Evolutionary conservation across 805 yeast genomes (phyloP).

Genomic region (Wickerhamomyces queroliae): DNA sequence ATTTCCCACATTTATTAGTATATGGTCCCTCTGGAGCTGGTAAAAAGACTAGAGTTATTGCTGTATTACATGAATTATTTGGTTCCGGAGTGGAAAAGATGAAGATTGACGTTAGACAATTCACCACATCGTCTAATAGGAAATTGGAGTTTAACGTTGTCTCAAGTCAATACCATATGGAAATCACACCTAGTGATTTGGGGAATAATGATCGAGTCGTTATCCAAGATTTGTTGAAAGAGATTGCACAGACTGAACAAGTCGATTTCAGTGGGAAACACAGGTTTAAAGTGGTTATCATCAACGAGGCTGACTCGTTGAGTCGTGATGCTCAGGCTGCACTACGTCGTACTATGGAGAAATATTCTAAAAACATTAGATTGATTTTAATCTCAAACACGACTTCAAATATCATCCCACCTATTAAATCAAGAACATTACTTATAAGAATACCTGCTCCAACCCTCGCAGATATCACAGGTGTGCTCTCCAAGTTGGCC

Average conservation of each 20-base stretch:
- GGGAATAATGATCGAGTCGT: conserved; percentile 94
- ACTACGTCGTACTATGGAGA: conserved; percentile 92
- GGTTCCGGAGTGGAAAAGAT: conserved; percentile 78
- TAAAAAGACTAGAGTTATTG: conserved; percentile 86
- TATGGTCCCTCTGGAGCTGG: conserved; percentile 98
- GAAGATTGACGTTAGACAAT: conserved; percentile 86
- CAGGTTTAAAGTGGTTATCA: conserved; percentile 73
- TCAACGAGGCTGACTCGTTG: conserved; percentile 86
- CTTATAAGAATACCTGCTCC: conserved; percentile 89
- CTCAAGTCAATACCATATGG: conserved; percentile 87
- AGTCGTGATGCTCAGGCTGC: conserved; percentile 96
- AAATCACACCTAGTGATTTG: conserved; percentile 95
- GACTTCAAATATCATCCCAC: conserved; percentile 87
- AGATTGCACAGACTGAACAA: conserved; percentile 92
- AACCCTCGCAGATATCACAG: conserved; percentile 45
- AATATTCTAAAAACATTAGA: conserved; percentile 82
- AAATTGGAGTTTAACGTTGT: conserved; percentile 89
- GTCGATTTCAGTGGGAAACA: conserved; percentile 65
- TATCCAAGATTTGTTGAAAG: conserved; percentile 89
- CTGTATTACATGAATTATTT: conserved; percentile 71
- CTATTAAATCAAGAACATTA: conserved; percentile 89
- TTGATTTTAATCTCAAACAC: conserved; percentile 82
- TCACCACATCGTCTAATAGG: conserved; percentile 65
- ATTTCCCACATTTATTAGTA: conserved; percentile 86
- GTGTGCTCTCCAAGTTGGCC: conserved; percentile 51